Conservation (phyloP, 129 eudicot genomes). For the Flaveria ramosissima region DNA sequence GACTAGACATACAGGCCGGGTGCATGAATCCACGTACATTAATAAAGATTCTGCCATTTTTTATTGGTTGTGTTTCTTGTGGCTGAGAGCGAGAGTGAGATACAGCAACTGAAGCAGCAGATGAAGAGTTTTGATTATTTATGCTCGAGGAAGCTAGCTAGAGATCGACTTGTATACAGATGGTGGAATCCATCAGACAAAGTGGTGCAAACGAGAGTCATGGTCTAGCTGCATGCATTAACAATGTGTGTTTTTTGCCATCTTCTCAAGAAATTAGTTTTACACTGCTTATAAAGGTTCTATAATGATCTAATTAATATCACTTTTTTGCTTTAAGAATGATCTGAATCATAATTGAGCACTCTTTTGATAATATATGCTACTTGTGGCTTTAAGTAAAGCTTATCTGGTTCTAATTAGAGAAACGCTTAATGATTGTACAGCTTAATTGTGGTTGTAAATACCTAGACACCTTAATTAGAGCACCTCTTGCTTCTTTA, state of each 20-base stretch:
- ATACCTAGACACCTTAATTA: too few species aligned
- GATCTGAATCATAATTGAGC: not conserved
- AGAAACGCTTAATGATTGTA: too few species aligned
- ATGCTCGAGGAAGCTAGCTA: conserved; percentile 37
- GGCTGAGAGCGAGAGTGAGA: conserved; percentile 78
- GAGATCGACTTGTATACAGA: not conserved
- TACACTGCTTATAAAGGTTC: not conserved
- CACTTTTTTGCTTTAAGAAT: not conserved
- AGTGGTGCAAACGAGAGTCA: conserved; percentile 49
- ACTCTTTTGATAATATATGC: too few species aligned
- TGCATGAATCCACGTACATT: conserved; percentile 40
- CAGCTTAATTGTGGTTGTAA: too few species aligned
- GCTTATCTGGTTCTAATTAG: too few species aligned
- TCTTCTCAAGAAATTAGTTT: not conserved
- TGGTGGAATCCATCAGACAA: conserved; percentile 78
- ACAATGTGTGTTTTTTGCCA: conserved; percentile 1
- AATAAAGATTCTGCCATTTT: conserved; percentile 68
- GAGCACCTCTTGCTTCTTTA: too few species aligned
- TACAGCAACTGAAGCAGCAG: conserved; percentile 71
- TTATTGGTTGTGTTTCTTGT: conserved; percentile 73
- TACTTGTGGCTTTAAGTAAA: too few species aligned
- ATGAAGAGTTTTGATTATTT: conserved; percentile 73
- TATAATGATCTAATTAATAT: not conserved
- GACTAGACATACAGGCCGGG: conserved; percentile 66
- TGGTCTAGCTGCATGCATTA: conserved; percentile 35